Base-by-base conservation (phyloP, 2,329 filamentous ascomycete species). In the Fusarium sp. region DNA sequence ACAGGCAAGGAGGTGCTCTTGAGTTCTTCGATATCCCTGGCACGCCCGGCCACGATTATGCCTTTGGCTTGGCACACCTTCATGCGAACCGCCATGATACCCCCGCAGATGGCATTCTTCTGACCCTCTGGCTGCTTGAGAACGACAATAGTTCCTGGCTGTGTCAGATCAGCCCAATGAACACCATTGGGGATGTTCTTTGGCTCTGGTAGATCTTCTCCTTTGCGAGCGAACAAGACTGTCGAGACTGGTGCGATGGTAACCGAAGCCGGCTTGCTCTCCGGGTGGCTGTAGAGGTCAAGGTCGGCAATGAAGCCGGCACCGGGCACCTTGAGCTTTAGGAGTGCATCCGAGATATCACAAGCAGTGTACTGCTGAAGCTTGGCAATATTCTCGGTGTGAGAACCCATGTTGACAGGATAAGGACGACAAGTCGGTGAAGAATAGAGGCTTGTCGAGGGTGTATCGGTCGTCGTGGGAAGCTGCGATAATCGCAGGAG, bases 31-130 rank as follows among this genome's bases (percentile, higher is more conserved):
- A 93, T 73, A 79, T 93, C 91, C 65, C 91, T 83, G 6, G 90
- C 86, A 38, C 91, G 81, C 1, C 91, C 91, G 70, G 88, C 85
- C 7, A 92, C 88, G n/a, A 93, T 80, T 10, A 90, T 84, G 3
- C 84, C 90, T 69, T 83, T 82, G 16, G 86, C 86, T 13, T 86
- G 86, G 10, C 89, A 82, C 13, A 84, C 77, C 73, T 88, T 87
- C 85, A 93, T 91, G 18, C 91, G 83, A 29, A 86, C 81, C 5
- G 90, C 91, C 86, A 93, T 91, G 69, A 93, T 92, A 16, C 91
- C 91, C n/a, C 91, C 91, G 6, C 92, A 84, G 7, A 92, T 85
- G 6, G 91, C 91, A 78, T 91, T 92, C 56, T 83, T 84, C 76
- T 93, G 90, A 1, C 82, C 84, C 0, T 81, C 74, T 0, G 90